Conservation (phyloP, 176 grass and related monocot species). For the Lolium rigidum region DNA sequence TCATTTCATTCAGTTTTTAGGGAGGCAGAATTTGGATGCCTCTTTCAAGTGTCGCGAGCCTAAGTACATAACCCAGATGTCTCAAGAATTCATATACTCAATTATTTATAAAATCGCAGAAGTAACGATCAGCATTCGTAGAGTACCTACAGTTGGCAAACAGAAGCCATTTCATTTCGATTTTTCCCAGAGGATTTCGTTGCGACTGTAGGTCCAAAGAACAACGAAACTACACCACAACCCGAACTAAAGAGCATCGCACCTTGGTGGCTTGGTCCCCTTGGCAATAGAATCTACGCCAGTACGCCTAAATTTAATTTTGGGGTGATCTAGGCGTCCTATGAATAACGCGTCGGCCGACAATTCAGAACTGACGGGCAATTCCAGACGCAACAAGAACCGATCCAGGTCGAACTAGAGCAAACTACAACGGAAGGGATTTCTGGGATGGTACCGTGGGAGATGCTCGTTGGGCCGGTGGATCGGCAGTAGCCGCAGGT, state of each 20-base stretch:
- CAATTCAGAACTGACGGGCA: background rate
- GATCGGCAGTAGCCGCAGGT: slow-evolving; percentile 85
- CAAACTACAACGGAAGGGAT: background rate
- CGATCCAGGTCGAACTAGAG: slow-evolving; percentile 12
- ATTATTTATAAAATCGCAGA: background rate
- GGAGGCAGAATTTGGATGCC: background rate
- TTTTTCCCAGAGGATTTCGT: background rate
- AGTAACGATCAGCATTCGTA: background rate
- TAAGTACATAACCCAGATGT: background rate
- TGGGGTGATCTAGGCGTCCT: slow-evolving; percentile 1
- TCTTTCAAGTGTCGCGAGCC: slow-evolving; percentile 1
- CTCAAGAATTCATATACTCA: background rate
- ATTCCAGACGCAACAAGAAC: slow-evolving; percentile 16
- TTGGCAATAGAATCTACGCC: background rate
- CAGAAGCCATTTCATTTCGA: background rate
- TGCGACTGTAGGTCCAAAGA: background rate
- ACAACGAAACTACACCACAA: background rate
- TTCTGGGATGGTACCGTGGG: slow-evolving; percentile 55
- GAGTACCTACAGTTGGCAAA: background rate
- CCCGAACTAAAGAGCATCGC: background rate
- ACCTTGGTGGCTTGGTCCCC: background rate
- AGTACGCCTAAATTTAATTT: background rate
- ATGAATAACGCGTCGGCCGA: background rate
- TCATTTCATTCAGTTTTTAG: slow-evolving; percentile 20
- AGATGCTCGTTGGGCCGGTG: slow-evolving; percentile 63